These are phyloP conservation scores for Metschnikowia reukaufii DNA, from an alignment of 805 yeast species.

Conservation along the genomic window DNA sequence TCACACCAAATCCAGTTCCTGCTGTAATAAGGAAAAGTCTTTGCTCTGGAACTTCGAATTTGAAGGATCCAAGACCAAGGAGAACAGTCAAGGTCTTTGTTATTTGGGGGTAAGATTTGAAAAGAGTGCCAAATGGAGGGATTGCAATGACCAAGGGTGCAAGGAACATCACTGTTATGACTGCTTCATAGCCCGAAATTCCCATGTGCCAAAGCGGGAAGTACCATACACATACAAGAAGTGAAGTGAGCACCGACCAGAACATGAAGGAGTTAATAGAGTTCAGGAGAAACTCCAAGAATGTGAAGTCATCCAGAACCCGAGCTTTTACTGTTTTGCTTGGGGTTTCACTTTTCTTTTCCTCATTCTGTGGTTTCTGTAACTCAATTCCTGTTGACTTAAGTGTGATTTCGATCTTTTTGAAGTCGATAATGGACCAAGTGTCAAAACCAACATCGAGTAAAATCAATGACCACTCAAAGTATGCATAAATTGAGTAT, in stretches of 20 bases:
- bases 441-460: constrained; percentile 86
- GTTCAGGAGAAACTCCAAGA: constrained; percentile 42
- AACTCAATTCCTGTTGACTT: constrained; percentile 8
- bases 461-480: constrained; percentile 88
- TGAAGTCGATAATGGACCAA: constrained; percentile 71
- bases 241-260: constrained; percentile 82
- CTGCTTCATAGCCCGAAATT: constrained; percentile 88
- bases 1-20: constrained; percentile 63
- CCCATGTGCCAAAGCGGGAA: constrained; percentile 99
- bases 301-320: constrained; percentile 31
- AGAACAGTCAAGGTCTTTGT: constrained; percentile 55
- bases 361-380: background rate
- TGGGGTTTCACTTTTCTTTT: background rate
- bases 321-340: background rate
- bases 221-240: constrained; percentile 90
- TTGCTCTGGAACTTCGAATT: constrained; percentile 63
- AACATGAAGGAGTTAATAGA: constrained; percentile 69
- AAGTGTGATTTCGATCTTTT: constrained; percentile 49
- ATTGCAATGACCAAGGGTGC: constrained; percentile 59
- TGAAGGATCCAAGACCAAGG: constrained; percentile 75
- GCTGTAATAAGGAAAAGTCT: constrained; percentile 65
- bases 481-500: constrained; percentile 88
- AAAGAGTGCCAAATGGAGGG: constrained; percentile 28
- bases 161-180: constrained; percentile 50
- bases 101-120: constrained; percentile 49